Evolutionary conservation across 2,329 filamentous ascomycete genomes (phyloP).

Genomic region (Exserohilum rostratum): DNA sequence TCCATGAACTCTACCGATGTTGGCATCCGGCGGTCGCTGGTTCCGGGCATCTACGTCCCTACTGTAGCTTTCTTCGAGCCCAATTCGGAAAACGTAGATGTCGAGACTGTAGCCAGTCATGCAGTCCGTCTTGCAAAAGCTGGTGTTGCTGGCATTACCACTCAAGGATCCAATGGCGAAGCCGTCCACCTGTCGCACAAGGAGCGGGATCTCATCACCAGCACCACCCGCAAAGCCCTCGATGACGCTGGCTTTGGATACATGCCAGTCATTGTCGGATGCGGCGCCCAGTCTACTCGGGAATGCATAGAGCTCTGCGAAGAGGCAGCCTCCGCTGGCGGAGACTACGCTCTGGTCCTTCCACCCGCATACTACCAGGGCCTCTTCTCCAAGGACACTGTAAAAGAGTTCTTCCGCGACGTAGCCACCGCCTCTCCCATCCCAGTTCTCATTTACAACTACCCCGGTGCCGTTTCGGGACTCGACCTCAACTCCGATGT

Average conservation of each 20-base stretch:
- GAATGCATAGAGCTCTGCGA: constrained; percentile 73
- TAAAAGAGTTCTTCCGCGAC: constrained; percentile 68
- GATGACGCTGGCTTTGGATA: constrained; percentile 68
- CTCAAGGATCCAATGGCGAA: constrained; percentile 83
- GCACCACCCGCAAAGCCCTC: constrained; percentile 71
- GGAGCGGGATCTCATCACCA: constrained; percentile 72
- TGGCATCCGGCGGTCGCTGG: constrained; percentile 42
- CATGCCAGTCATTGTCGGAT: constrained; percentile 77
- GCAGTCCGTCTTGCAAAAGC: constrained; percentile 73
- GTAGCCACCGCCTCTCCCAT: constrained; percentile 68
- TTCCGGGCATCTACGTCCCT: constrained; percentile 53
- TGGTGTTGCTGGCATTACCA: constrained; percentile 75
- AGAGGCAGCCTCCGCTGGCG: constrained; percentile 72
- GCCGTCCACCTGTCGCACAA: constrained; percentile 76
- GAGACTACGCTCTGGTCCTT: constrained; percentile 76
- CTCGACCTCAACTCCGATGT: constrained; percentile 69
- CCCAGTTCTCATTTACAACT: constrained; percentile 73
- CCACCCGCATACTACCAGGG: constrained; percentile 77
- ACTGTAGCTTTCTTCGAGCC: constrained; percentile 54
- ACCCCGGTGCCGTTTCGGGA: constrained; percentile 67
- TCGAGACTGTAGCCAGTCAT: constrained; percentile 49
- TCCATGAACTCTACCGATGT: constrained; percentile 45
- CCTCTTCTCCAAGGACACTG: constrained; percentile 65
- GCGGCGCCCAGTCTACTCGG: constrained; percentile 73
- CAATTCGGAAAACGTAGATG: constrained; percentile 49